Percentiles rank a stretch among this genome's conserved stretches.
Conservation (phyloP, 2,329 filamentous ascomycete species). For the Ceratocystis cubensis region DNA sequence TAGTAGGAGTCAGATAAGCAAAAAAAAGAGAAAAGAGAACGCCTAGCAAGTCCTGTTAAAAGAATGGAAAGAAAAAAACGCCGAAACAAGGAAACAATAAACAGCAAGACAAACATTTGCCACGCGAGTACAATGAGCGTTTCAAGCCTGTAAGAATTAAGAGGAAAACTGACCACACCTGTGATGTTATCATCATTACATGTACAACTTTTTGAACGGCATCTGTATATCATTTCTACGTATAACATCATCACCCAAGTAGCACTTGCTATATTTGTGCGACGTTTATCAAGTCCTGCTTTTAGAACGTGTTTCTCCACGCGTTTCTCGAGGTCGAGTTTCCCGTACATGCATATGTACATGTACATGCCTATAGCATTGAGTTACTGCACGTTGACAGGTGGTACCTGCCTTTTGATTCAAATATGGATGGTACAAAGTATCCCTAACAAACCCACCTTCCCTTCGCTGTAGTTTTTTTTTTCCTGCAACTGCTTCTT, state of each 20-base stretch:
- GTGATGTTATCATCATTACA: neutral
- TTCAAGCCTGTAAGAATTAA: neutral
- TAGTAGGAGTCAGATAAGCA: neutral
- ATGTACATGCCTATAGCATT: neutral
- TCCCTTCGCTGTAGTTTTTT: neutral
- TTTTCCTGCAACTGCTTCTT: neutral
- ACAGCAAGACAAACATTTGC: conserved; percentile 1
- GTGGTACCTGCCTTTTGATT: conserved; percentile 9
- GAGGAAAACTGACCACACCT: neutral
- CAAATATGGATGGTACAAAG: neutral
- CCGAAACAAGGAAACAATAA: conserved; percentile 4
- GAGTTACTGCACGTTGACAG: neutral
- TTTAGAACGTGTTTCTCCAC: neutral
- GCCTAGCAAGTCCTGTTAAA: neutral
- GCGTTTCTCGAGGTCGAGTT: neutral
- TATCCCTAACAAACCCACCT: neutral
- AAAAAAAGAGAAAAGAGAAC: neutral
- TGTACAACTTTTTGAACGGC: neutral
- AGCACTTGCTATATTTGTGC: neutral
- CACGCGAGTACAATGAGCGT: conserved; percentile 2
- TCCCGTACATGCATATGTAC: neutral
- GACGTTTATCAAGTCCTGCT: neutral
- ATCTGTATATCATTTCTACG: neutral
- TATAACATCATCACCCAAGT: neutral
- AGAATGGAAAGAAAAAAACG: neutral